phyloP scores from a whole-genome alignment of 495 filamentous ascomycete genomes.

The Neurospora tetraspora region DNA sequence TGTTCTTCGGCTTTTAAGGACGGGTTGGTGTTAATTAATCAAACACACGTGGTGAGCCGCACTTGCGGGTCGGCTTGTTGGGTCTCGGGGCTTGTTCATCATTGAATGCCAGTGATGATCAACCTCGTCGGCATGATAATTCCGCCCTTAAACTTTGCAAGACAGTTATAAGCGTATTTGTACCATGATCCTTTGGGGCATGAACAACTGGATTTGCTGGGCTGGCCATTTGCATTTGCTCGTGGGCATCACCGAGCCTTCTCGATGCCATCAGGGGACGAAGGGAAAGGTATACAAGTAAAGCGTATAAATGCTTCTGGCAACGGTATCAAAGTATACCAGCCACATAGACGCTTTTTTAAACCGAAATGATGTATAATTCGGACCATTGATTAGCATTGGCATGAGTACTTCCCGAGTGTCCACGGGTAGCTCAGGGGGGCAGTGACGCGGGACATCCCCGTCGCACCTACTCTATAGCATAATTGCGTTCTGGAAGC shows the following conservation, averaged over 20 bases:
- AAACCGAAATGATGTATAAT: neutral
- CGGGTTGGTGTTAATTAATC: neutral
- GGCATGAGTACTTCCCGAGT: neutral
- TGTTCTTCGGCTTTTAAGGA: neutral
- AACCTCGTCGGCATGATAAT: neutral
- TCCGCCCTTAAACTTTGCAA: neutral
- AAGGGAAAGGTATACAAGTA: neutral
- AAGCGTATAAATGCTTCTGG: neutral
- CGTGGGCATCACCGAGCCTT: neutral
- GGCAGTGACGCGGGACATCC: neutral
- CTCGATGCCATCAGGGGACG: neutral
- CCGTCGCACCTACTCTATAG: too few relatives aligned
- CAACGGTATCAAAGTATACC: neutral
- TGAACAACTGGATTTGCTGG: neutral
- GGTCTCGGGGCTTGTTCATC: neutral
- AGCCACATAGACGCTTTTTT: too few relatives aligned
- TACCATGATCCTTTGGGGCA: neutral
- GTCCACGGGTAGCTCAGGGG: neutral
- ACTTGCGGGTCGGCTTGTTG: neutral
- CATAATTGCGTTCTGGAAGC: too few relatives aligned
- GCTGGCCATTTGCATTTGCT: neutral
- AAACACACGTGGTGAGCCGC: neutral
- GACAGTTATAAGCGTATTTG: neutral
- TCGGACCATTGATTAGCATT: neutral
- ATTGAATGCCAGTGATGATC: neutral